These are phyloP conservation scores for Mycena vitilis DNA, from an alignment of 768 basidiomycete species.

Conservation along the genomic window DNA sequence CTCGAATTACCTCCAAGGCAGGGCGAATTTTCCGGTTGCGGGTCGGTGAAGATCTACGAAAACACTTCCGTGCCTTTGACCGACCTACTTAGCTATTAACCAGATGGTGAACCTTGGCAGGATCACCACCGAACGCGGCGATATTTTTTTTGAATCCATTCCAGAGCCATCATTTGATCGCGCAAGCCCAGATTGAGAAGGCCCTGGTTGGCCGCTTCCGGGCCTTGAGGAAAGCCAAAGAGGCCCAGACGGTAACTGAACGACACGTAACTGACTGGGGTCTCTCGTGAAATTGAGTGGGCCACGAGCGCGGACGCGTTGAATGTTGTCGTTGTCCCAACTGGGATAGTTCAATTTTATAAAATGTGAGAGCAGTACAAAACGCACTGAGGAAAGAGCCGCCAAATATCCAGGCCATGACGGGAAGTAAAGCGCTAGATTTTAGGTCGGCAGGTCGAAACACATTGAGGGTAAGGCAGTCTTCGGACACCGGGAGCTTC, in stretches of 20 bases:
- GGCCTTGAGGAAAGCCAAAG: constrained; percentile 55
- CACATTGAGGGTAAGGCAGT: constrained; percentile 63
- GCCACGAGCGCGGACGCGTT: constrained; percentile 45
- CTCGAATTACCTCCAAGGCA: constrained; percentile 11
- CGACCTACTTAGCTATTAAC: too few species aligned
- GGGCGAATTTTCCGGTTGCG: constrained; percentile 18
- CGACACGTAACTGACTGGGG: constrained; percentile 57
- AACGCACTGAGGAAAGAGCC: constrained; percentile 12
- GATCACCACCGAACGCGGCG: constrained; percentile 61
- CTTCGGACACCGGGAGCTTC: constrained; percentile 42
- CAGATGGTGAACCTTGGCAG: neutral
- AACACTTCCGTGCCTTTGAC: constrained; percentile 17
- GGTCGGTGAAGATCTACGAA: constrained; percentile 31
- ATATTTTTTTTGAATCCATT: constrained; percentile 57
- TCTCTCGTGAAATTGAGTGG: constrained; percentile 39
- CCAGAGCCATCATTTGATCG: constrained; percentile 52
- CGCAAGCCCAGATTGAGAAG: constrained; percentile 54
- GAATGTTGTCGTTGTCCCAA: constrained; percentile 38
- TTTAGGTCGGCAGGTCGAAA: constrained; percentile 49
- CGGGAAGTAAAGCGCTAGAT: constrained; percentile 26
- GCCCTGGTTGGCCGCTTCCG: constrained; percentile 45
- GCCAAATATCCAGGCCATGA: constrained; percentile 35
- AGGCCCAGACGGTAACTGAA: constrained; percentile 54
- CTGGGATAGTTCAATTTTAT: neutral
- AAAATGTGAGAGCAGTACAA: too few species aligned